These are phyloP conservation scores for Endogone sp. DNA, from an alignment of 192 early-diverging fungal species.

Conservation along the genomic window DNA sequence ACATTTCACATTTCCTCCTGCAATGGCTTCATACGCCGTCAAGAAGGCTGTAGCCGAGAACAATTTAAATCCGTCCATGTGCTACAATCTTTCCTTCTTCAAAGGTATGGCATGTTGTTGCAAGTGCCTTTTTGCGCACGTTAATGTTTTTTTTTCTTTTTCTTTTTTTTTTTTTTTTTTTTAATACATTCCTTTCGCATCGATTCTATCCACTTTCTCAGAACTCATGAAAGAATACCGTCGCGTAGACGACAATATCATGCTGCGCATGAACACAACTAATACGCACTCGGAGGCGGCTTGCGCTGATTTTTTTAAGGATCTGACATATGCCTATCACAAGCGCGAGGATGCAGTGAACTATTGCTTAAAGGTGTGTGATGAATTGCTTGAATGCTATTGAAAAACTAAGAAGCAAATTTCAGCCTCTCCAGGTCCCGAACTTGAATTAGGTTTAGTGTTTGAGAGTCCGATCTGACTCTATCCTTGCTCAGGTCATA, in stretches of 20 bases:
- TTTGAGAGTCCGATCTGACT: no score
- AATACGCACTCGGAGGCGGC: constrained; percentile 56
- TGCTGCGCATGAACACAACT: constrained; percentile 71
- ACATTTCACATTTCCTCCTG: neutral
- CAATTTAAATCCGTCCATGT: constrained; percentile 20
- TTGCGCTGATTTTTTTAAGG: constrained; percentile 61
- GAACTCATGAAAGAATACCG: constrained; percentile 67
- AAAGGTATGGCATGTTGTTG: constrained; percentile 40
- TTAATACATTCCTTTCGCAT: neutral
- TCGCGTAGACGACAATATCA: constrained; percentile 78
- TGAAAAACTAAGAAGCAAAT: neutral
- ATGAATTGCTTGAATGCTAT: neutral
- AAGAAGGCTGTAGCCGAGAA: neutral
- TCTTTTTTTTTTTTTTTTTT: neutral
- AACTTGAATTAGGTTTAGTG: no score
- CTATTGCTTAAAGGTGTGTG: constrained; percentile 57
- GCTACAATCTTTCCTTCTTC: constrained; percentile 62
- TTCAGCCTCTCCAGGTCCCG: neutral
- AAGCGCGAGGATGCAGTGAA: constrained; percentile 64
- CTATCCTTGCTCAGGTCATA: constrained; percentile 39
- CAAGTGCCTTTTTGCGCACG: neutral
- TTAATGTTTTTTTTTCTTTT: neutral
- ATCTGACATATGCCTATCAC: constrained; percentile 59
- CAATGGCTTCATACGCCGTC: neutral
- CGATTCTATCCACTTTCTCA: constrained; percentile 25